Percentiles rank a stretch among this genome's conserved stretches.
Conservation (phyloP, 2,329 filamentous ascomycete genomes). For the Mollisia scopiformis region DNA sequence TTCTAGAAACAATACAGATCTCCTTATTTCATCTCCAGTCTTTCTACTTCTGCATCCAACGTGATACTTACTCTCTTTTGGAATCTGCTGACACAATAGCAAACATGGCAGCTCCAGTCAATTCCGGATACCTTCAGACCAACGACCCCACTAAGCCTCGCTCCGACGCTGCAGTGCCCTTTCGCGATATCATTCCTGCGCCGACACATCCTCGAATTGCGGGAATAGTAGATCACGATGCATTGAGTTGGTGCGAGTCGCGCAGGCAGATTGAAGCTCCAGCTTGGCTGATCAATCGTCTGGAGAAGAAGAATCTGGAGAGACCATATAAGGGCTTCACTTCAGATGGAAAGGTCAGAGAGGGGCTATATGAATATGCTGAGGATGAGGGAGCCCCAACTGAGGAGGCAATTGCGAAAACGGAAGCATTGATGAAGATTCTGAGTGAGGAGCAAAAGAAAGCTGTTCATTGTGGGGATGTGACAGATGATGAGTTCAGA, state of each 20-base stretch:
- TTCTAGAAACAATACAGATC: constrained; percentile 16
- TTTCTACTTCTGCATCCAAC: not conserved
- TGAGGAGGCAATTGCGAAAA: constrained; percentile 25
- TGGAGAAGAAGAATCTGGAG: constrained; percentile 36
- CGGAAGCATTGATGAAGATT: constrained; percentile 21
- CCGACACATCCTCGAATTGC: constrained; percentile 31
- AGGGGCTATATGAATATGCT: constrained; percentile 30
- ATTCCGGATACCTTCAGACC: constrained; percentile 30
- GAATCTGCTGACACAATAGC: constrained; percentile 9
- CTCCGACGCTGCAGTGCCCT: constrained; percentile 34
- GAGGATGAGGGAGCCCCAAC: constrained; percentile 36
- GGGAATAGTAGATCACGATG: constrained; percentile 32
- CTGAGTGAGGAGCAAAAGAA: constrained; percentile 28
- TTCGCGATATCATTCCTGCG: constrained; percentile 30
- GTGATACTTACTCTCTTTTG: not conserved
- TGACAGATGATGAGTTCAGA: constrained; percentile 33
- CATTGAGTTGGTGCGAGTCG: constrained; percentile 34
- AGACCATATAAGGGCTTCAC: constrained; percentile 36
- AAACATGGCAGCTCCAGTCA: constrained; percentile 29
- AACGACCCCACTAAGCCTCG: constrained; percentile 32
- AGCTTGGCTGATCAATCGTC: constrained; percentile 35
- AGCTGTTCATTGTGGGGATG: constrained; percentile 28
- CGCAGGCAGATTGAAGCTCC: constrained; percentile 34
- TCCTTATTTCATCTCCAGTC: not conserved
- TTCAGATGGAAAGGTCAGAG: constrained; percentile 32